Percentiles rank a stretch among this genome's conserved stretches.
Conservation (phyloP, 2,329 filamentous ascomycete species). For the Penicillium sp. region DNA sequence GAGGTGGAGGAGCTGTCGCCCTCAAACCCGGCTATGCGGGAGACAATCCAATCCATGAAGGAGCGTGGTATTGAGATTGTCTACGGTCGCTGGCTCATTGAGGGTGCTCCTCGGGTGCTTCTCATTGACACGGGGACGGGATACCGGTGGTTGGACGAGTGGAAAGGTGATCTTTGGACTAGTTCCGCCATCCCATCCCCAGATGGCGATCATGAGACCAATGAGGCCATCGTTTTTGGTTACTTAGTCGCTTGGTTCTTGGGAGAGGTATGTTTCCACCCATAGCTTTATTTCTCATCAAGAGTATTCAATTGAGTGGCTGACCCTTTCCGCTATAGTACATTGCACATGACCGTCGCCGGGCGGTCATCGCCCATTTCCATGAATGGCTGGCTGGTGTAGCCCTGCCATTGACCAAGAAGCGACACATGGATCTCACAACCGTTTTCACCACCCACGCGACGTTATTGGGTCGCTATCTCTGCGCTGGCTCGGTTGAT, state of each 20-base stretch:
- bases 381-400: constrained; percentile 98
- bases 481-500: constrained; percentile 95
- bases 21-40: constrained; percentile 71
- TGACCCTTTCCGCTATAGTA: constrained; percentile 58
- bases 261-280: constrained; percentile 69
- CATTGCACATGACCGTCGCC: constrained; percentile 86
- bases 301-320: not conserved
- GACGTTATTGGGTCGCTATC: constrained; percentile 89
- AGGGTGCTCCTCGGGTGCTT: constrained; percentile 88
- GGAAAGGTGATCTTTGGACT: constrained; percentile 96
- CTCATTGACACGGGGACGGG: constrained; percentile 94
- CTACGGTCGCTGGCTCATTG: constrained; percentile 96
- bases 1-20: constrained; percentile 94
- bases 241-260: constrained; percentile 98
- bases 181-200: constrained; percentile 91
- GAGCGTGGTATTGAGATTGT: constrained; percentile 85
- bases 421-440: constrained; percentile 90
- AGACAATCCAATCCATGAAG: constrained; percentile 88
- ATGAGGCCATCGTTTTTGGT: constrained; percentile 95
- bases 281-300: not conserved
- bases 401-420: constrained; percentile 85
- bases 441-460: constrained; percentile 99
- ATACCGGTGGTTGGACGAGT: constrained; percentile 88
- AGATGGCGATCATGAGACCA: constrained; percentile 87
- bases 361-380: constrained; percentile 94